Evolutionary conservation across 345 rosid species (phyloP), one percentile per base, ranked within the genome.

Genomic region (Moringa oleifera): DNA sequence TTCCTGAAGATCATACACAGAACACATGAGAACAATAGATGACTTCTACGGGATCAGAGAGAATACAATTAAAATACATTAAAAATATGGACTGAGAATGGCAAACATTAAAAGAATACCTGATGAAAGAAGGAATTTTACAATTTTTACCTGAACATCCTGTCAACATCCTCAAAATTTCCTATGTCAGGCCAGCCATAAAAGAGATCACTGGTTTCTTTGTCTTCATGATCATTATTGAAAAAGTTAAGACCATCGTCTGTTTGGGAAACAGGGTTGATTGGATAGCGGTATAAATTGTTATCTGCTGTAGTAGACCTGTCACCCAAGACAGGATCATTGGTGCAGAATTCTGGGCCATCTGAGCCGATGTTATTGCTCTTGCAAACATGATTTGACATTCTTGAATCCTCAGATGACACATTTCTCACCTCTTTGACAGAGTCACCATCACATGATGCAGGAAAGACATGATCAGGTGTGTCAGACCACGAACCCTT

Each of bases 151-250:
- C 98, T 83, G 61, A 91, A 88, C 90, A 91, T 86, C 73, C 78
- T 78, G 79, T 91, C 90, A 68, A 91, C 90, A 75, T 91, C 98
- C 77, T 89, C 98, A 74, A 91, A 89, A 71, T 85, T 86, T 46
- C 81, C 96, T 20, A 91, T 80, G 59, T 91, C 96, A 64, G 82
- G 82, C 98, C 96, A 91, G 25, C 80, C 88, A 74, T 85, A 91
- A 62, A 83, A 77, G 25, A 86, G 87, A 64, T 83, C 94, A 53
- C 67, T 71, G 64, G 68, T 75, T 77, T 71, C 96, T 78, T 76
- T 85, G 62, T 79, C 94, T 51, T 80, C 83, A 36, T 21, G 37
- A 23, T 73, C 84, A 67, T 80, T 74, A 68, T 80, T 65, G 49
- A 86, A 81, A 76, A 85, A 83, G 71, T 70, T 75, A 60, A 88